These are phyloP conservation scores for Silene uniflora DNA, from an alignment of 148 eudicot species.

Conservation along the genomic window DNA sequence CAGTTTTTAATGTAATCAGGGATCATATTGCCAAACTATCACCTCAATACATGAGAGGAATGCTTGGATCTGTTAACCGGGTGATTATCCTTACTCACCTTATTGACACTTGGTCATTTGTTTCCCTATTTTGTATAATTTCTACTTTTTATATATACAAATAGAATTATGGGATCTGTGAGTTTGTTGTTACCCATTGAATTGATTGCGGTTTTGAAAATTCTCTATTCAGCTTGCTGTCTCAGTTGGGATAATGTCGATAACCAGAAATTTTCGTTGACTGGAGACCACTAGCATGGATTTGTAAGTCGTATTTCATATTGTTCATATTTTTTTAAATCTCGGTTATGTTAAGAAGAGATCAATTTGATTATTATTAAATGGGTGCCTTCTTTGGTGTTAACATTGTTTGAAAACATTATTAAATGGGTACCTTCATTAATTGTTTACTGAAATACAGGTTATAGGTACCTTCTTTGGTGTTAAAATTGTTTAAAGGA, in stretches of 20 bases:
- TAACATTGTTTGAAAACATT: no score
- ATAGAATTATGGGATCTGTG: not conserved
- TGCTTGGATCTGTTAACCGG: conserved; percentile 89
- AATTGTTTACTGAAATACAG: no score
- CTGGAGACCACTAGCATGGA: conserved; percentile 77
- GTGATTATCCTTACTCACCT: no score
- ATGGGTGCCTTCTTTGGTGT: no score
- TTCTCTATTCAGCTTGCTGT: conserved; percentile 83
- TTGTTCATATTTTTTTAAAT: not conserved
- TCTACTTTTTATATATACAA: no score
- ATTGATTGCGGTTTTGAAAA: no score
- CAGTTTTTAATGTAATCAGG: conserved; percentile 35
- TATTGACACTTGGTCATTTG: no score
- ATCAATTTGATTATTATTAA: no score
- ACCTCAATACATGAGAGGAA: conserved; percentile 82
- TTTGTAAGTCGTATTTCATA: conserved; percentile 43
- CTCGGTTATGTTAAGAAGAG: not conserved
- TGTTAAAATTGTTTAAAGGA: no score
- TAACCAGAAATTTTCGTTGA: conserved; percentile 61
- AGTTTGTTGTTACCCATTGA: not conserved
- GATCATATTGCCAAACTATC: conserved; percentile 91
- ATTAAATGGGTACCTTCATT: no score
- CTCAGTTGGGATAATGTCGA: conserved; percentile 76
- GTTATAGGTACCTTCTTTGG: no score
- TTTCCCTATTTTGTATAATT: no score